These are phyloP conservation scores for Raddia guianensis DNA, from an alignment of 176 grass and related monocot genomes.

Conservation along the genomic window DNA sequence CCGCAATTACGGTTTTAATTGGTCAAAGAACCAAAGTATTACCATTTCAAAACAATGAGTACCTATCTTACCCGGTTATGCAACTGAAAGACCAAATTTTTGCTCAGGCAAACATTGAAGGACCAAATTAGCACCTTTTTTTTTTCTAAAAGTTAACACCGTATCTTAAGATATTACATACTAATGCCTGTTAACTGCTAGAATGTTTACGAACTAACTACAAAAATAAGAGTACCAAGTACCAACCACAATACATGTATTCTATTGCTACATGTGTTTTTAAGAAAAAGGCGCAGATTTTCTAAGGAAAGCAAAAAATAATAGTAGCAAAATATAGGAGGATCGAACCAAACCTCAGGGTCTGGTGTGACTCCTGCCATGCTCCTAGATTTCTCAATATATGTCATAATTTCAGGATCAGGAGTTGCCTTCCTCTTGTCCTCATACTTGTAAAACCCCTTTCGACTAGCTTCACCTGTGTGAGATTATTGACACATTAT, in stretches of 20 bases:
- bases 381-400: slow-evolving; percentile 78
- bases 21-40: too few species aligned
- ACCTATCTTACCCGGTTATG: too few species aligned
- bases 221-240: background rate
- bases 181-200: background rate
- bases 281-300: background rate
- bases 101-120: too few species aligned
- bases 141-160: background rate
- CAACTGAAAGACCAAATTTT: too few species aligned
- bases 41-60: too few species aligned
- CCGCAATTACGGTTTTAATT: too few species aligned
- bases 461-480: slow-evolving; percentile 72
- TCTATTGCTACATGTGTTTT: slow-evolving; percentile 29
- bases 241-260: background rate
- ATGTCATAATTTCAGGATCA: slow-evolving; percentile 75
- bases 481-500: slow-evolving; percentile 3
- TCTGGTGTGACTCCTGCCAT: slow-evolving; percentile 72
- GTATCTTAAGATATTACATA: background rate
- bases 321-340: slow-evolving; percentile 17
- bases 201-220: background rate
- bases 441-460: slow-evolving; percentile 97
- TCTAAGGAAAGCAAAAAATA: slow-evolving; percentile 8
- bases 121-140: too few species aligned
- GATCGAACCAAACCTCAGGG: slow-evolving; percentile 62
- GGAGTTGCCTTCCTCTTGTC: slow-evolving; percentile 81